phyloP scores from a whole-genome alignment of 768 basidiomycete species.

The Inosperma sp. region DNA sequence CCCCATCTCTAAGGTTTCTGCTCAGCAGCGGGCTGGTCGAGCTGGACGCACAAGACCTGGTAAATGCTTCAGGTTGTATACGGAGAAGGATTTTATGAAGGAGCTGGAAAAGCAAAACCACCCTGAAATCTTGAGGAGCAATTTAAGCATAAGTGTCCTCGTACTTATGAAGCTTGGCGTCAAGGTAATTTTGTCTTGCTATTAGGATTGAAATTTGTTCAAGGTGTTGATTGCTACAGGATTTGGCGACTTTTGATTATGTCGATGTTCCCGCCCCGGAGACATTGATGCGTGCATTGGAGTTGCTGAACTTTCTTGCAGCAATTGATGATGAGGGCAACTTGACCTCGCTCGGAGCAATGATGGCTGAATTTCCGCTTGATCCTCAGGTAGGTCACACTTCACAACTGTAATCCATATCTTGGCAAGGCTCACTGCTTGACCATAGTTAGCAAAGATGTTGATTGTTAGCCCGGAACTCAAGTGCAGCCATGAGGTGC shows the following conservation, averaged over 20 bases:
- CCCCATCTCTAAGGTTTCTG: too few relatives aligned
- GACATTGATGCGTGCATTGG: slow-evolving; percentile 94
- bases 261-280: slow-evolving; percentile 93
- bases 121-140: slow-evolving; percentile 91
- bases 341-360: slow-evolving; percentile 75
- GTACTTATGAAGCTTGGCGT: slow-evolving; percentile 93
- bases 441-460: slow-evolving; percentile 79
- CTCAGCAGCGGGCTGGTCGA: slow-evolving; percentile 93
- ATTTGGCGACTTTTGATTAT: slow-evolving; percentile 83
- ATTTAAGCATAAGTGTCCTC: slow-evolving; percentile 88
- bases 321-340: slow-evolving; percentile 95
- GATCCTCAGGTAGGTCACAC: slow-evolving; percentile 79
- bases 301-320: slow-evolving; percentile 85
- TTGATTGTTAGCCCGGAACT: slow-evolving; percentile 93
- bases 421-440: too few relatives aligned
- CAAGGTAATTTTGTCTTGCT: slow-evolving; percentile 44
- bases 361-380: slow-evolving; percentile 98
- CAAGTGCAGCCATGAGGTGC: slow-evolving; percentile 90
- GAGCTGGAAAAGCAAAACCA: slow-evolving; percentile 97
- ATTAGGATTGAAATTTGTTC: not conserved
- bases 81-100: slow-evolving; percentile 94
- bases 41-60: too few relatives aligned
- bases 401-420: too few relatives aligned
- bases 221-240: slow-evolving; percentile 34
- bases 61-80: too few relatives aligned